Conservation (phyloP, 495 filamentous ascomycete species). For the Darksidea phi region DNA sequence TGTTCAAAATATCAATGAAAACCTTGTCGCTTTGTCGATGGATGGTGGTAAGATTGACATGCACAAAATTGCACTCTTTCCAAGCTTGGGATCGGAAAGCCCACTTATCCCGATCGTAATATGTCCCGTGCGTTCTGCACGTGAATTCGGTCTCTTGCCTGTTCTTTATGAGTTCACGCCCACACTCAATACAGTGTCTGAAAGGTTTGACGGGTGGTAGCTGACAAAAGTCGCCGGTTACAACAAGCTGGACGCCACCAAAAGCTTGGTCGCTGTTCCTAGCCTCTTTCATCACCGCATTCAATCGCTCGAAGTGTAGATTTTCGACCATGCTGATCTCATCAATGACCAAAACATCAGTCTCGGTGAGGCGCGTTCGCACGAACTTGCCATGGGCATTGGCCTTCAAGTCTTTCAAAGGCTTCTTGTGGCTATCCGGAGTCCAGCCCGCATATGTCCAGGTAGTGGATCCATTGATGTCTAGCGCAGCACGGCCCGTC, state of each 20-base stretch:
- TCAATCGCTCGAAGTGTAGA: slow-evolving; percentile 54
- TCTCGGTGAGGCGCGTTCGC: slow-evolving; percentile 38
- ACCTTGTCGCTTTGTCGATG: slow-evolving; percentile 54
- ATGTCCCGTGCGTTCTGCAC: slow-evolving; percentile 17
- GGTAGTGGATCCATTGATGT: slow-evolving; percentile 54
- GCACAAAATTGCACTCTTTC: slow-evolving; percentile 41
- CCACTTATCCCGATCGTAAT: slow-evolving; percentile 37
- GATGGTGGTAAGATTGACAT: slow-evolving; percentile 49
- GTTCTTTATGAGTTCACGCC: slow-evolving; percentile 28
- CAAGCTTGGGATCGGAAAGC: slow-evolving; percentile 41
- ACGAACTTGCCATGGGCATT: slow-evolving; percentile 29
- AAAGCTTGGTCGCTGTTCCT: slow-evolving; percentile 36
- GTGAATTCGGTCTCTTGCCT: slow-evolving; percentile 15
- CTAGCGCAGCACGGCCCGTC: slow-evolving; percentile 56
- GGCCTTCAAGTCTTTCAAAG: slow-evolving; percentile 35
- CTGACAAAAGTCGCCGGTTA: slow-evolving; percentile 49
- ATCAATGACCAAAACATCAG: slow-evolving; percentile 50
- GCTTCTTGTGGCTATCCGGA: slow-evolving; percentile 39
- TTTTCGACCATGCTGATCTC: slow-evolving; percentile 57
- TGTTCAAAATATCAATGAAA: slow-evolving; percentile 55
- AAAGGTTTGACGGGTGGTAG: slow-evolving; percentile 49
- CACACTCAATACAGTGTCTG: slow-evolving; percentile 44
- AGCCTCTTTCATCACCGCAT: slow-evolving; percentile 49
- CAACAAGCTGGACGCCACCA: slow-evolving; percentile 50
- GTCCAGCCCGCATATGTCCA: slow-evolving; percentile 58